Conservation (phyloP, 768 basidiomycete genomes). For the Tricholoma bakamatsutake region DNA sequence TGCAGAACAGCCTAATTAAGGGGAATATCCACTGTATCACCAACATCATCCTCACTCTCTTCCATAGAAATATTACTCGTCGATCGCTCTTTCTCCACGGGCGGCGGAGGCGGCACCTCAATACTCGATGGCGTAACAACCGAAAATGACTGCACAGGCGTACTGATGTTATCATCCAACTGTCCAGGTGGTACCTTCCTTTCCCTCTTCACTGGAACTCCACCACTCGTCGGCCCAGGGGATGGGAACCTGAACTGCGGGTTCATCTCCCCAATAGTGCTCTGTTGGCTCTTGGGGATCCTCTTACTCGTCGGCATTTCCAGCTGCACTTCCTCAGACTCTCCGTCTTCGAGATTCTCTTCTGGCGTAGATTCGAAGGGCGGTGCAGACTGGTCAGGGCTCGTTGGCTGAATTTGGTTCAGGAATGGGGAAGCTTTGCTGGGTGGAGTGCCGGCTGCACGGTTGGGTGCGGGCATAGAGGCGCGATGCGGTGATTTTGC, state of each 20-base stretch:
- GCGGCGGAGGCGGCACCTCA: conserved; percentile 77
- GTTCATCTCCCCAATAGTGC: conserved; percentile 73
- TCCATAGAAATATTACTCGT: conserved; percentile 32
- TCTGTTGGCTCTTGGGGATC: conserved; percentile 31
- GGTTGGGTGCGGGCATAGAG: conserved; percentile 60
- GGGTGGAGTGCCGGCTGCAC: conserved; percentile 39
- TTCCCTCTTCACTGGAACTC: conserved; percentile 14
- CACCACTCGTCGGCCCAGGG: conserved; percentile 14
- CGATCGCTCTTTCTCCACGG: conserved; percentile 63
- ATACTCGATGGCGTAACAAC: conserved; percentile 57
- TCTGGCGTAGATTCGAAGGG: conserved; percentile 49
- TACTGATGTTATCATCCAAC: conserved; percentile 16
- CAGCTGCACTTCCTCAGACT: conserved; percentile 25
- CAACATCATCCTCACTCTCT: conserved; percentile 68
- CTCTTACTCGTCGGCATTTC: conserved; percentile 18
- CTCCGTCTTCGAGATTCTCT: conserved; percentile 35
- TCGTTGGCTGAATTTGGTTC: conserved; percentile 28
- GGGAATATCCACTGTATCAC: conserved; percentile 71
- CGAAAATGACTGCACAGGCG: conserved; percentile 10
- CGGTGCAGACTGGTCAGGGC: conserved; percentile 21
- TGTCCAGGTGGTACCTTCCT: conserved; percentile 23
- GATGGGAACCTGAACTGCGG: conserved; percentile 68
- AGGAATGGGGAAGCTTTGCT: conserved; percentile 31
- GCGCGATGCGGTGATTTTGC: conserved; percentile 44
- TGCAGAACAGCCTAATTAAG: conserved; percentile 30